Evolutionary conservation across 352 stramenopile genomes (phyloP), one percentile per base, ranked within the genome.

Genomic region (Peronospora destructor): DNA sequence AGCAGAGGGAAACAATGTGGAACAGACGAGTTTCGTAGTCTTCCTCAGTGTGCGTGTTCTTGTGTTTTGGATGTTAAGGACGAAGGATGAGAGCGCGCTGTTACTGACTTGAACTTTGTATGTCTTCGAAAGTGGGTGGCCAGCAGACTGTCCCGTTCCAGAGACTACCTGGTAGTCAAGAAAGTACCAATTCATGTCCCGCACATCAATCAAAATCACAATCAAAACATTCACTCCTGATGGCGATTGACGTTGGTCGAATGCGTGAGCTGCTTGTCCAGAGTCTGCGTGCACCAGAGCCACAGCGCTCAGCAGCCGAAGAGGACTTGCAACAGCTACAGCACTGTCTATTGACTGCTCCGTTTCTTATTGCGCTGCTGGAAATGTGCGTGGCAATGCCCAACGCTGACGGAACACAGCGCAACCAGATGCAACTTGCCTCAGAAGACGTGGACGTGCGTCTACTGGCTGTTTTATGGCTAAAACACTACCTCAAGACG

Each of bases 51-150:
- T 65, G 56, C 49, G 57, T 73, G 49, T 64, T 60, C 53, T 64
- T 66, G 45, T 38, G 51, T 68, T 74, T 66, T 61, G 50, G 55
- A 46, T 48, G 45, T 60, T 43, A 54, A 50, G 59, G 48, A 39
- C 59, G 45, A 62, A 48, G 60, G 47, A 37, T 50, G 49, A 41
- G 36, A 40, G 16, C 34, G 38, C 25, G 14, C 45, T 49, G 37
- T 35, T 23, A 38, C 59, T 51, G 14, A 80, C 78, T 89, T 89
- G 65, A 35, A 48, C 21, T 86, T 86, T 87, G 78, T 89, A 89
- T 85, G 52, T 33, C 0, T 1, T 4, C 1, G 17, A 9, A 81
- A 84, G 65, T 82, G 75, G 68, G 69, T 87, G 75, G 77, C 44
- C 41, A 66, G 51, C 61, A 68, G 59, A 66, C 52, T 59, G 46